phyloP scores from a whole-genome alignment of 1,139 yeast species.

The Candida sanyaensis region DNA sequence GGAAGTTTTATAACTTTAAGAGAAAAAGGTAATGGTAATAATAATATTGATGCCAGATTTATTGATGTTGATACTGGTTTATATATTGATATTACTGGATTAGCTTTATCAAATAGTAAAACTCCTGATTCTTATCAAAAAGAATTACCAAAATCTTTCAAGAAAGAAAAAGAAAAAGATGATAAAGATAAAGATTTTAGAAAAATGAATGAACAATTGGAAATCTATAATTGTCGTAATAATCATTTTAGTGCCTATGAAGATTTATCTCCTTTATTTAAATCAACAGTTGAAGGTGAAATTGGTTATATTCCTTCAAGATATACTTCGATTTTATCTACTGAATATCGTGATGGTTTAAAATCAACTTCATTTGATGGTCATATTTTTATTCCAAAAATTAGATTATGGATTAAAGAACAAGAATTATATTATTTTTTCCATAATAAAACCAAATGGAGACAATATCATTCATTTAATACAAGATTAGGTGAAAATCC shows the following conservation, averaged over 20 bases:
- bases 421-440: slow-evolving; percentile 20
- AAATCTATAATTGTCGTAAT: slow-evolving; percentile 35
- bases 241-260: slow-evolving; percentile 26
- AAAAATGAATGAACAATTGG: slow-evolving; percentile 15
- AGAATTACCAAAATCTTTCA: slow-evolving; percentile 8
- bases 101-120: slow-evolving; percentile 28
- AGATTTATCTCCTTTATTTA: slow-evolving; percentile 27
- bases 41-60: slow-evolving; percentile 41
- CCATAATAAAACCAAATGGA: slow-evolving; percentile 27
- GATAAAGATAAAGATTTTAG: slow-evolving; percentile 4
- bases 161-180: background rate
- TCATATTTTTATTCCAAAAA: slow-evolving; percentile 31
- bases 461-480: slow-evolving; percentile 25
- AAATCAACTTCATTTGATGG: slow-evolving; percentile 20
- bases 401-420: slow-evolving; percentile 34
- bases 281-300: slow-evolving; percentile 38
- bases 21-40: slow-evolving; percentile 31
- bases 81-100: slow-evolving; percentile 40
- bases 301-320: slow-evolving; percentile 38
- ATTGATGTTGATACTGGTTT: slow-evolving; percentile 41
- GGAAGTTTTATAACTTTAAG: slow-evolving; percentile 34
- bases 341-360: slow-evolving; percentile 35
- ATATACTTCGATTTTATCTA: slow-evolving; percentile 28
- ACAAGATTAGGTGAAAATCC: slow-evolving; percentile 17
- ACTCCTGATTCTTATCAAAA: slow-evolving; percentile 34